Conservation (phyloP, 169 alveolate species). For the Eimeria maxima region DNA sequence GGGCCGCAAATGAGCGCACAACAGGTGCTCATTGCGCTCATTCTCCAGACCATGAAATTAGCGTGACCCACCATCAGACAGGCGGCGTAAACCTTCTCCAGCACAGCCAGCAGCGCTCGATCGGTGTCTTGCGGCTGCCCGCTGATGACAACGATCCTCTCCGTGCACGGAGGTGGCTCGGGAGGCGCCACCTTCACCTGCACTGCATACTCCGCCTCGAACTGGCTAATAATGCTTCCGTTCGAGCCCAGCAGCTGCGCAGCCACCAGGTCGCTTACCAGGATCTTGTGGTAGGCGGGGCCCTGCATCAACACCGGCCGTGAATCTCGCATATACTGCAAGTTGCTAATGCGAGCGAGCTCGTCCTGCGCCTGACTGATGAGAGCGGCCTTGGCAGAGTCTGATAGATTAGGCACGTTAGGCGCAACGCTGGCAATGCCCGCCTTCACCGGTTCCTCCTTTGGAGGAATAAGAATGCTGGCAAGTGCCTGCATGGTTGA, state of each 20-base stretch:
- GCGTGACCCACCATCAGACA: conserved; percentile 80
- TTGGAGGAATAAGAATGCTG: conserved; percentile 50
- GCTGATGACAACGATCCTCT: conserved; percentile 56
- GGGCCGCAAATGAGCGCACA: conserved; percentile 77
- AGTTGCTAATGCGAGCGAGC: conserved; percentile 68
- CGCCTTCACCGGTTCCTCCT: conserved; percentile 66
- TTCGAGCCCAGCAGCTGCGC: conserved; percentile 79
- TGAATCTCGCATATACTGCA: conserved; percentile 65
- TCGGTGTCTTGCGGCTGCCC: conserved; percentile 73
- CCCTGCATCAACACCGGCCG: conserved; percentile 48
- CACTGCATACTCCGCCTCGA: conserved; percentile 53
- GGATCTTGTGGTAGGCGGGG: conserved; percentile 75
- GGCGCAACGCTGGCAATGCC: conserved; percentile 72
- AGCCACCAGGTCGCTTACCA: conserved; percentile 70
- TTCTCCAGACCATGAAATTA: conserved; percentile 71
- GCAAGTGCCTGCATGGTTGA: conserved; percentile 62
- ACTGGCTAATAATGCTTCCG: conserved; percentile 19
- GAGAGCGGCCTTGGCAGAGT: conserved; percentile 65
- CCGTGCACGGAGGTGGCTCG: conserved; percentile 68
- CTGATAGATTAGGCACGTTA: conserved; percentile 56
- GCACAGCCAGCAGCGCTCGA: conserved; percentile 68
- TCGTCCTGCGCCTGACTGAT: conserved; percentile 80
- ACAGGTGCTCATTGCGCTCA: conserved; percentile 76
- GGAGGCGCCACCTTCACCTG: conserved; percentile 69
- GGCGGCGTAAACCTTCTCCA: conserved; percentile 79